Percentiles rank a stretch among this genome's conserved stretches.
phyloP scores from a whole-genome alignment of 2,329 filamentous ascomycete species.

The Tolypocladium tropicale region DNA sequence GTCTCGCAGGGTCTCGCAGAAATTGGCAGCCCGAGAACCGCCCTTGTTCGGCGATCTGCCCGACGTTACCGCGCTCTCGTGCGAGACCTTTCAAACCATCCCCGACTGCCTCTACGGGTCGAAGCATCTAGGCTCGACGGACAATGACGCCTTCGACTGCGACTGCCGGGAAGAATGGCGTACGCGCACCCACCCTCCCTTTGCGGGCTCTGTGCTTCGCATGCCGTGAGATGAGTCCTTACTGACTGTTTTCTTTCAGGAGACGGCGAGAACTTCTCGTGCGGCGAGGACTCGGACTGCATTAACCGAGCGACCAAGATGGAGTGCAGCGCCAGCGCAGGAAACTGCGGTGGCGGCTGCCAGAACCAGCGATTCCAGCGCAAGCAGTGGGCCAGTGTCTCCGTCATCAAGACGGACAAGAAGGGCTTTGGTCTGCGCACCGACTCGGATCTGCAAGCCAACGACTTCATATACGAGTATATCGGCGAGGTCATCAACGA shows the following conservation, averaged over 20 bases:
- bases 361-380: slow-evolving; percentile 93
- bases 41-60: slow-evolving; percentile 64
- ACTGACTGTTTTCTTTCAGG: slow-evolving; percentile 26
- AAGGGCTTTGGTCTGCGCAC: slow-evolving; percentile 90
- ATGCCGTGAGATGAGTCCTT: neutral
- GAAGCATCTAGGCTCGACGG: slow-evolving; percentile 82
- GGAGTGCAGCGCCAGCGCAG: slow-evolving; percentile 71
- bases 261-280: slow-evolving; percentile 66
- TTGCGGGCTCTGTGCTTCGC: neutral
- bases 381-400: slow-evolving; percentile 80
- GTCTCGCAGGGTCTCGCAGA: slow-evolving; percentile 60
- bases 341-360: slow-evolving; percentile 78
- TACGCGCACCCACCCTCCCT: slow-evolving; percentile 39
- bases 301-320: slow-evolving; percentile 98
- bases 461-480: slow-evolving; percentile 97
- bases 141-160: slow-evolving; percentile 84
- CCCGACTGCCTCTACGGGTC: slow-evolving; percentile 82
- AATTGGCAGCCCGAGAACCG: slow-evolving; percentile 51
- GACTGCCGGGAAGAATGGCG: slow-evolving; percentile 93
- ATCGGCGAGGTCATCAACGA: slow-evolving; percentile 98
- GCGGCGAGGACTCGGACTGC: slow-evolving; percentile 92
- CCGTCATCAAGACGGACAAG: slow-evolving; percentile 95
- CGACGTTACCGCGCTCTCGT: slow-evolving; percentile 69
- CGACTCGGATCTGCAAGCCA: slow-evolving; percentile 62
- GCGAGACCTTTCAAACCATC: slow-evolving; percentile 68